Conservation (phyloP, 2,329 filamentous ascomycete genomes). For the Berkeleyomyces rouxiae region DNA sequence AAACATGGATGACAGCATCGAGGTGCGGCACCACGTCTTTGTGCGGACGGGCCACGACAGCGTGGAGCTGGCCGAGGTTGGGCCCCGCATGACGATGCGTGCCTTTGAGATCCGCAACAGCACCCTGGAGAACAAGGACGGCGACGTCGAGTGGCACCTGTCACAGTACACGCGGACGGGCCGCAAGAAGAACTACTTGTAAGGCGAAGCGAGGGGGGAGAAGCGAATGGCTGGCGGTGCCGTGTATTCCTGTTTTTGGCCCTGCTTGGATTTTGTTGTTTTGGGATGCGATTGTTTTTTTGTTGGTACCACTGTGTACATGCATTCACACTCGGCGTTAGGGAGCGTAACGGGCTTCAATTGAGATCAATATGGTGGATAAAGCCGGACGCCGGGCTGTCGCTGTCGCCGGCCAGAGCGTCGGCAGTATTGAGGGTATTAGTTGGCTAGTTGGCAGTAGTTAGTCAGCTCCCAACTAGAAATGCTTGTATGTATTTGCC, state of each 20-base stretch:
- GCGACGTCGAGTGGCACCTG: constrained; percentile 91
- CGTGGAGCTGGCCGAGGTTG: constrained; percentile 77
- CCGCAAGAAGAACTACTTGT: constrained; percentile 91
- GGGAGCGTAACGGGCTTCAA: constrained; percentile 9
- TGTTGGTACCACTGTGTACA: background rate
- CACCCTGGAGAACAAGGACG: constrained; percentile 84
- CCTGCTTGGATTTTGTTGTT: background rate
- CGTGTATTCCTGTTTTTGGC: background rate
- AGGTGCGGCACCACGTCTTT: constrained; percentile 71
- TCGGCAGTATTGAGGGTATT: too few relatives aligned
- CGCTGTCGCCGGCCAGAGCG: too few relatives aligned
- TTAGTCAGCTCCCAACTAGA: too few relatives aligned
- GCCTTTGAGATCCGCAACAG: constrained; percentile 85
- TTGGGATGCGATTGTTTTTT: background rate
- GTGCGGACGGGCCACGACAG: constrained; percentile 82
- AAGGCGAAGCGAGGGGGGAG: constrained; percentile 19
- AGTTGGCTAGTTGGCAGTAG: too few relatives aligned
- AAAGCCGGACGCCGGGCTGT: background rate
- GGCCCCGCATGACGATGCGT: constrained; percentile 93
- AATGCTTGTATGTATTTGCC: too few relatives aligned
- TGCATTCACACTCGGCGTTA: constrained; percentile 1
- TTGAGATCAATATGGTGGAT: background rate
- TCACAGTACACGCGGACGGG: constrained; percentile 89
- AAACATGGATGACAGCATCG: constrained; percentile 84
- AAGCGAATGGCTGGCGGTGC: background rate